Base-by-base conservation (phyloP, 192 early-diverging fungal species). In the Gigaspora rosea region DNA sequence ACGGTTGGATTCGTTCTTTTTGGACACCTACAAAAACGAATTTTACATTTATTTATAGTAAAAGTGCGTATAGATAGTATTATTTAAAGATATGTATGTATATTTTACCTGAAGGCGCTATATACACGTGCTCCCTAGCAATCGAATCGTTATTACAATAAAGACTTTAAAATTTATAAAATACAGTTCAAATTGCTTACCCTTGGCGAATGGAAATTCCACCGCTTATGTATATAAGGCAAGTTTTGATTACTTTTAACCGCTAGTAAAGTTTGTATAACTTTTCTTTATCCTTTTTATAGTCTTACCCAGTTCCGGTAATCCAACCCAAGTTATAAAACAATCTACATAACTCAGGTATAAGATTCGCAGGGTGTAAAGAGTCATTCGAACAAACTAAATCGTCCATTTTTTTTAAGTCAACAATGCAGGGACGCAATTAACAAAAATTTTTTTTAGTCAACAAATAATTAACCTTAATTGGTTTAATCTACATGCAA, bases 311-410 rank as follows among this genome's bases (percentile, higher is more conserved):
- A 0, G 97, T 97, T 22, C 97, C 97, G 2, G 96, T 98, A 51
- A 97, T 93, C 96, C 96, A 98, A 22, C 97, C 97, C 15, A 93
- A 86, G 36, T 83, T 81, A 86, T 96, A 98, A 81, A 98, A 96
- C 69, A 90, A 86, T 65, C 86, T 82, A 80, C 97, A 97, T 18
- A 98, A 90, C 78, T 95, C 93, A 35, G 97, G 96, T 70, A 98
- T 97, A 78, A 98, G 85, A 85, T 96, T 92, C n/a, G 90, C 80
- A 16, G 92, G 92, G 71, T 93, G 92, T 35, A 84, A 76, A 67
- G 80, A 82, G 81, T 93, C 91, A 8, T 79, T 73, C 3, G 90
- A 91, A 9, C 77, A 70, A 68, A 89, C 83, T 33, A 91, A 84
- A 46, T 73, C 57, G 12, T 59, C 71, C 18, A 12, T 20, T 46